Percentiles rank a stretch among this genome's conserved stretches.
Evolutionary conservation across 2,329 filamentous ascomycete genomes (phyloP).

Genomic region (Seiridium cupressi): DNA sequence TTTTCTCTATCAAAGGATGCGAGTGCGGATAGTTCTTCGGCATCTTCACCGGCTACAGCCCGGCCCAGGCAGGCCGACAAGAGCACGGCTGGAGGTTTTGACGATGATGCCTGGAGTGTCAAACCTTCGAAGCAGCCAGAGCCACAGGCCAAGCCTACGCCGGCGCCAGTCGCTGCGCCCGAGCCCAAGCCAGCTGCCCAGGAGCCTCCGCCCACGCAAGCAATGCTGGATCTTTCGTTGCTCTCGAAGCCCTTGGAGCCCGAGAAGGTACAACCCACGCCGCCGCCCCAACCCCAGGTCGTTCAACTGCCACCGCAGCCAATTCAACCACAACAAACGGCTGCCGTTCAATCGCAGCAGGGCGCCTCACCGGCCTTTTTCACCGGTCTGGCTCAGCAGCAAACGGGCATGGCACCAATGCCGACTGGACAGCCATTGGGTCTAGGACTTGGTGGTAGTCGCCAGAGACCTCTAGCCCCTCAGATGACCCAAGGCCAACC

Average conservation of each 20-base stretch:
- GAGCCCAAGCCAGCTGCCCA: constrained; percentile 40
- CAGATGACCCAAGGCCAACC: constrained; percentile 57
- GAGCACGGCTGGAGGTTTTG: constrained; percentile 62
- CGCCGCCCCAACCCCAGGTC: constrained; percentile 26
- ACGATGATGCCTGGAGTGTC: constrained; percentile 96
- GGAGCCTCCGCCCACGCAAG: constrained; percentile 22
- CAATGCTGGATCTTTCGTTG: constrained; percentile 55
- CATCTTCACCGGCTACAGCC: constrained; percentile 30
- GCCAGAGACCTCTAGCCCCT: constrained; percentile 72
- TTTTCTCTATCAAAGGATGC: constrained; percentile 65
- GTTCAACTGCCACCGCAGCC: constrained; percentile 30
- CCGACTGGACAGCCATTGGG: constrained; percentile 39
- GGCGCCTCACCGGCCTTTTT: constrained; percentile 62
- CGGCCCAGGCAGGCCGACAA: constrained; percentile 29
- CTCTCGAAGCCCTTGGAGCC: constrained; percentile 53
- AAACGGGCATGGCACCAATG: constrained; percentile 37
- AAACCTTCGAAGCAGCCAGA: constrained; percentile 69
- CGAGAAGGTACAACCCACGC: constrained; percentile 34
- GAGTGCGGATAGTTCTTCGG: constrained; percentile 35
- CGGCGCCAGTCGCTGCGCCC: constrained; percentile 40
- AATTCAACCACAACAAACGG: constrained; percentile 27
- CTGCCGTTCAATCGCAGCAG: constrained; percentile 42
- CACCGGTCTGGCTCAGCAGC: constrained; percentile 44
- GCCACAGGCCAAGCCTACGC: constrained; percentile 41
- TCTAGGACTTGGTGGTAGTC: constrained; percentile 41